Evolutionary conservation across 306 rosid genomes (phyloP), one percentile per base, ranked within the genome.

Genomic region (Leucaena leucocephala): DNA sequence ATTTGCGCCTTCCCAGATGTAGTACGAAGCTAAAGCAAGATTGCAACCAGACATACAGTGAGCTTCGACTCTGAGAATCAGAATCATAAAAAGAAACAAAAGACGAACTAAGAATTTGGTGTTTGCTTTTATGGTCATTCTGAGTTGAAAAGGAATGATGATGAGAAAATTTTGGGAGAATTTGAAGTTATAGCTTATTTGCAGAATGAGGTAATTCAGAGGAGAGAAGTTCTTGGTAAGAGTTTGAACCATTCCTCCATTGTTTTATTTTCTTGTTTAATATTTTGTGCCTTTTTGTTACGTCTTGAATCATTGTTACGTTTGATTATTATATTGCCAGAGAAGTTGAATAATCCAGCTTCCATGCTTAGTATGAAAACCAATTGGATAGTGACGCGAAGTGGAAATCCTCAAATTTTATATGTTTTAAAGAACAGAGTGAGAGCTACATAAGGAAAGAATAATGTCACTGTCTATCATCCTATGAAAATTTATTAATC

Each of bases 11-110:
- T 74, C 48, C 76, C 46, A 8, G 11, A 86, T 75, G 79, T 78
- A 76, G 44, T 90, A 92, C 6, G 97, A 92, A 27, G 90, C 97
- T 4, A 92, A 12, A 65, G 95, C 94, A 35, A 80, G 81, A 55
- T 75, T 62, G 87, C 95, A 88, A 1, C 89, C 91, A 34, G 65
- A n/a, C 43, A 17, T 80, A 44, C 94, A 90, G 2, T 46, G 78
- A 74, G 88, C 93, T 70, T 84, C 21, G 10, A 80, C 80, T 83
- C 17, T 82, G 58, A 71, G 81, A 12, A 66, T 68, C 17, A 82
- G 66, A 0, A 75, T 61, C 14, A 84, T 49, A 0, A 75, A 48
- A 3, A 83, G 71, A 58, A 76, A n/a, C 8, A 64, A 8, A 45
- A 68, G 64, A 65, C 59, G 38, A 77, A 54, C 45, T 3, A 78